These are phyloP conservation scores for Chenopodium berlandieri DNA, from an alignment of 148 eudicot species.

Conservation along the genomic window DNA sequence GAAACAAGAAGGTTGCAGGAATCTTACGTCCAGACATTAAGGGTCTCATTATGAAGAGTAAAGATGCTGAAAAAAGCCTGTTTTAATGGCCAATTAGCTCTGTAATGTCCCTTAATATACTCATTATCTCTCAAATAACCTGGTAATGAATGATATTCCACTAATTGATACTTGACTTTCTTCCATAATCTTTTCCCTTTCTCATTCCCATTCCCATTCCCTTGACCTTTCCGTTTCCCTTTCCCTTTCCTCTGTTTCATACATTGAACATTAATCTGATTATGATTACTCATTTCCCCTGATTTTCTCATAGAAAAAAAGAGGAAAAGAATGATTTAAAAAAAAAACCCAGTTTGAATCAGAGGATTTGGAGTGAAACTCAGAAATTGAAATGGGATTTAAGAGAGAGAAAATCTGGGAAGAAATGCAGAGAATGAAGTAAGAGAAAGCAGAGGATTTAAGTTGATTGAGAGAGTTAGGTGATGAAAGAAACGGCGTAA, in stretches of 20 bases:
- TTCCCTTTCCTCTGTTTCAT: conserved; percentile 59
- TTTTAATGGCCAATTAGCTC: conserved; percentile 81
- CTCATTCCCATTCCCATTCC: too few relatives aligned
- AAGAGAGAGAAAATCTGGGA: not conserved
- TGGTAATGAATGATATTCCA: conserved; percentile 80
- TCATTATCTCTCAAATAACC: conserved; percentile 83
- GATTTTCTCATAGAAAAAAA: not conserved
- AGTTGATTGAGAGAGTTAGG: conserved; percentile 7
- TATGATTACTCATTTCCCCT: not conserved
- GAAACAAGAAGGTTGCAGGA: not conserved
- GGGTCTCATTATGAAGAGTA: conserved; percentile 83
- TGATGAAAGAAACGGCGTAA: conserved; percentile 5
- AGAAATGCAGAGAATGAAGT: not conserved
- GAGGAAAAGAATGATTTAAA: too few relatives aligned
- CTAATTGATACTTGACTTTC: conserved; percentile 80
- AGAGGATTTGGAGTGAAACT: not conserved
- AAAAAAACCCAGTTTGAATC: not conserved
- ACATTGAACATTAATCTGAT: not conserved
- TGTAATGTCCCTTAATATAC: conserved; percentile 68
- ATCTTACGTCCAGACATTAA: conserved; percentile 93
- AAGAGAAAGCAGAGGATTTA: not conserved
- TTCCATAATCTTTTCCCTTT: conserved; percentile 77
- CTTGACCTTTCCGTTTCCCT: not conserved
- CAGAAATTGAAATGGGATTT: not conserved
- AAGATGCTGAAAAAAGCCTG: conserved; percentile 73